These are phyloP conservation scores for Dactylonectria macrodidyma DNA, from an alignment of 2,329 filamentous ascomycete species.

Conservation along the genomic window DNA sequence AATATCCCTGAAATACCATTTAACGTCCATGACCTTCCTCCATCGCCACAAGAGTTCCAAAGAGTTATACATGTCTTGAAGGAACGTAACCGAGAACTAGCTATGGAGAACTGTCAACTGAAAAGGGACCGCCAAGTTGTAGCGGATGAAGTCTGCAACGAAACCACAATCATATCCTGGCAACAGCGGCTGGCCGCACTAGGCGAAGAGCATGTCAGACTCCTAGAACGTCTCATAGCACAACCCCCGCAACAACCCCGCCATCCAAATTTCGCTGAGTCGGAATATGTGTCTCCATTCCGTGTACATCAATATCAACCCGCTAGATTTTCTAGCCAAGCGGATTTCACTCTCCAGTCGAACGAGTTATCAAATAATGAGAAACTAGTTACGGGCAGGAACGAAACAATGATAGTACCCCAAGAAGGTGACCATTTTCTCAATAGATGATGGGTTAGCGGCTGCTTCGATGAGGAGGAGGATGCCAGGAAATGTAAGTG, in stretches of 20 bases:
- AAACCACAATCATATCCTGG: not conserved
- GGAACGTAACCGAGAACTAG: not conserved
- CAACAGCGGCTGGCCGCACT: not conserved
- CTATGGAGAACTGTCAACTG: not conserved
- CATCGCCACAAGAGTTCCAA: not conserved
- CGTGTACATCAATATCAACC: not conserved
- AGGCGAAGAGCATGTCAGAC: not conserved
- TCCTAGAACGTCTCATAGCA: not conserved
- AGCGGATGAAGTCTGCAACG: not conserved
- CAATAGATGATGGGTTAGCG: too few species aligned
- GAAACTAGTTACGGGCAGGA: too few species aligned
- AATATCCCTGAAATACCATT: not conserved
- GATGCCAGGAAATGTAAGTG: too few species aligned
- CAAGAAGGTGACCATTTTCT: too few species aligned
- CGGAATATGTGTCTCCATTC: not conserved
- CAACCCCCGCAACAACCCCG: not conserved
- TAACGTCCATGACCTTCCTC: not conserved
- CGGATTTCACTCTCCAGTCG: not conserved
- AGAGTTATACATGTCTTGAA: not conserved
- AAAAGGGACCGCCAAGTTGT: not conserved
- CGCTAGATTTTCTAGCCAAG: not conserved
- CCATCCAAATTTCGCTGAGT: not conserved
- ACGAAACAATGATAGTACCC: too few species aligned
- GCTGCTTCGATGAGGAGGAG: too few species aligned
- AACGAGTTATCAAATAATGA: not conserved